Evolutionary conservation across 2,329 filamentous ascomycete species (phyloP).

Genomic region (Teratosphaeria destructans): DNA sequence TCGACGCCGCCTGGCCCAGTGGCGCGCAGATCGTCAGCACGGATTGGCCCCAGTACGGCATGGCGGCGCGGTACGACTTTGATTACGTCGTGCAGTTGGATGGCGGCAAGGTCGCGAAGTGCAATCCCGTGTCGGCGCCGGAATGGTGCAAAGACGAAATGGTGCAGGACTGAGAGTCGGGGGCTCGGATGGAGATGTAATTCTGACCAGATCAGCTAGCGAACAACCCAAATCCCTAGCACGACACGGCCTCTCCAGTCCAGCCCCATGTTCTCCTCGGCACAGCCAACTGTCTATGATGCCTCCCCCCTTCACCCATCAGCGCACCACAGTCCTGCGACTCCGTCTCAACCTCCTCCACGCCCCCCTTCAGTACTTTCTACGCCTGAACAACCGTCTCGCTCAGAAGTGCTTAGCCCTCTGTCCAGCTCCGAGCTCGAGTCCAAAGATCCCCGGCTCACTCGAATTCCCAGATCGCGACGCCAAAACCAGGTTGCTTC

Average conservation of each 20-base stretch:
- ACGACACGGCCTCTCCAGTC: no score
- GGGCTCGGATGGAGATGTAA: background rate
- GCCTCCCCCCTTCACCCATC: no score
- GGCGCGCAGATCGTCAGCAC: constrained; percentile 43
- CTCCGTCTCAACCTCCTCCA: no score
- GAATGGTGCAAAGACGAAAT: constrained; percentile 23
- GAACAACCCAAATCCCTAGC: background rate
- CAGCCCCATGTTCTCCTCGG: no score
- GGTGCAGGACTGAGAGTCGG: background rate
- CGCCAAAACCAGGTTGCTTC: no score
- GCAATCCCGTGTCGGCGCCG: constrained; percentile 30
- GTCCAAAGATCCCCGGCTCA: no score
- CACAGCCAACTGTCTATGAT: no score
- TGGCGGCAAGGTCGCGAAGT: constrained; percentile 23
- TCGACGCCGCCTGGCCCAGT: constrained; percentile 34
- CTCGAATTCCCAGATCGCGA: no score
- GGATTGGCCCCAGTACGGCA: constrained; percentile 39
- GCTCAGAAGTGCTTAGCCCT: no score
- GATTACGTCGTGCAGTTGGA: constrained; percentile 35
- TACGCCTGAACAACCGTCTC: fast-evolving
- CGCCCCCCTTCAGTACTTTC: no score
- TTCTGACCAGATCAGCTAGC: background rate
- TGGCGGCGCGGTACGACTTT: constrained; percentile 37
- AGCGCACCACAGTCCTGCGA: no score
- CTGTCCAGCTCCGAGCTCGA: no score